Base-by-base conservation (phyloP, 257 asterid species). In the Ajuga chamaepitys region DNA sequence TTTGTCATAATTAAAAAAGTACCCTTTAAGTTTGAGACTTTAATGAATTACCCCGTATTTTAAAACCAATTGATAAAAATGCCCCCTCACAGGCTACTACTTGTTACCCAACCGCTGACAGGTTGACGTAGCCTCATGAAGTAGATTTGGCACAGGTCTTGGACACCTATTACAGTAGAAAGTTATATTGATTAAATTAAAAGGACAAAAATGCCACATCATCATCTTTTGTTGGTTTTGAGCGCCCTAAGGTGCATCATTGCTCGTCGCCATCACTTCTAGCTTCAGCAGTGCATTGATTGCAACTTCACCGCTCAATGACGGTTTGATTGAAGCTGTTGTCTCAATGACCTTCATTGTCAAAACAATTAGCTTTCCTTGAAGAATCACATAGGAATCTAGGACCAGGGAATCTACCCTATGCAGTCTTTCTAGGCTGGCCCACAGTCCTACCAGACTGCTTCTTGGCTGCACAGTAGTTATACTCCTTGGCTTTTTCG, bases 401-500 rank as follows among this genome's bases (percentile, higher is more conserved):
- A 76, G 67, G 52, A 80, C 86, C 75, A 85, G 89, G 28, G 80
- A 62, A 70, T 80, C 82, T n/a, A 18, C 74, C 72, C 2, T 48
- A 14, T 62, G 68, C 70, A 70, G 47, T 68, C 98, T 91, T 91
- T 72, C 26, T 85, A 2, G 96, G 96, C 65, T 96, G 82, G 40
- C 98, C 96, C 71, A 83, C 57, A 13, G 95, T 90, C 78, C 76
- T 85, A 20, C 95, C 95, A 8, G 81, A 74, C 40, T 76, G 78
- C 73, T 77, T 81, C 73, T 82, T 9, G 74, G 76, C 64, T 55
- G 70, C 32, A 4, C 74, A 24, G 47, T 42, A 9, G 0, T 55
- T 66, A 63, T 14, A 30, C 16, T 38, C 73, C 67, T 66, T 9
- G 67, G 66, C 70, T 58, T 77, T 71, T 75, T 73, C 2, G 71